These are phyloP conservation scores for Malus fusca DNA, from an alignment of 306 rosid genomes.

Conservation along the genomic window DNA sequence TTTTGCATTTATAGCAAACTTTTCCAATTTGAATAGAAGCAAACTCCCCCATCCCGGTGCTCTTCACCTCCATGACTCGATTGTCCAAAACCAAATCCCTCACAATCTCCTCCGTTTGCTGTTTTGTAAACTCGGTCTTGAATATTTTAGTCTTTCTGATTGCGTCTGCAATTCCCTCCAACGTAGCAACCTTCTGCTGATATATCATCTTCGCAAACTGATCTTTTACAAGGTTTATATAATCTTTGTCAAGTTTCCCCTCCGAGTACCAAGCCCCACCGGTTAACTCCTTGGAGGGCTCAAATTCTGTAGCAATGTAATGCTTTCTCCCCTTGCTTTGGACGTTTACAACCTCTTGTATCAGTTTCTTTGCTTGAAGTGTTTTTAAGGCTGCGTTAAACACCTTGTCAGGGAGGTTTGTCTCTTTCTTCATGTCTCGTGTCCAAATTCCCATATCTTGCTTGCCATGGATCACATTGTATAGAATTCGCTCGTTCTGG, in stretches of 20 bases:
- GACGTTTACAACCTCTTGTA: conserved; percentile 59
- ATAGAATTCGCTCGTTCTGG: conserved; percentile 35
- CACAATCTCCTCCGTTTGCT: conserved; percentile 53
- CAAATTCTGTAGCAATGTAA: conserved; percentile 63
- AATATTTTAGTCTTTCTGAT: conserved; percentile 20
- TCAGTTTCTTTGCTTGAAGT: conserved; percentile 46
- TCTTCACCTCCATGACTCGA: conserved; percentile 43
- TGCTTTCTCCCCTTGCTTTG: conserved; percentile 60
- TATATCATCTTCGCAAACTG: conserved; percentile 30
- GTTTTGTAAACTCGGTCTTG: conserved; percentile 19
- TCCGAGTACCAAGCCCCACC: conserved; percentile 67
- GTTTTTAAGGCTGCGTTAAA: conserved; percentile 38
- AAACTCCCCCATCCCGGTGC: conserved; percentile 62
- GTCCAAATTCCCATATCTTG: conserved; percentile 56
- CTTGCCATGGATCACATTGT: conserved; percentile 44
- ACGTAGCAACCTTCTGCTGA: conserved; percentile 38
- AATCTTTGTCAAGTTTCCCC: conserved; percentile 42
- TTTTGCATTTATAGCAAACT: conserved; percentile 51
- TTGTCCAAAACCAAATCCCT: conserved; percentile 54
- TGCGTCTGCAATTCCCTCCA: conserved; percentile 38
- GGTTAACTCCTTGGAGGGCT: conserved; percentile 58
- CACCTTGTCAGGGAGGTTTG: conserved; percentile 32
- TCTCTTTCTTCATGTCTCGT: conserved; percentile 46
- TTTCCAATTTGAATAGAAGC: conserved; percentile 41
- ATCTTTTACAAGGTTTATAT: conserved; percentile 33